These are phyloP conservation scores for Boletus fagicola DNA, from an alignment of 768 basidiomycete genomes.

Conservation along the genomic window DNA sequence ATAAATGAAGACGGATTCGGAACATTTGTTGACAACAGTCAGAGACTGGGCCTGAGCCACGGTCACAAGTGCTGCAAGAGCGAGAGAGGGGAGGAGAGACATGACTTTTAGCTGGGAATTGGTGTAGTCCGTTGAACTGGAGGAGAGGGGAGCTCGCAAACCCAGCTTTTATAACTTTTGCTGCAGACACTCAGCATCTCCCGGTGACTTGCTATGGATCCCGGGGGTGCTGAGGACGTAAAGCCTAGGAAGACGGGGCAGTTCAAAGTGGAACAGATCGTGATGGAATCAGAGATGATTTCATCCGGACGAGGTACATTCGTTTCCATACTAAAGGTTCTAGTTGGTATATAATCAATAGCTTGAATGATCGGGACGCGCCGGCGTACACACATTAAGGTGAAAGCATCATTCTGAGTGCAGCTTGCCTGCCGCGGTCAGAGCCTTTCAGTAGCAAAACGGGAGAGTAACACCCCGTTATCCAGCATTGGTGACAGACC, in stretches of 20 bases:
- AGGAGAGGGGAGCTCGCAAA: neutral
- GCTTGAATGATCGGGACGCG: neutral
- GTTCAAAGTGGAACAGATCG: neutral
- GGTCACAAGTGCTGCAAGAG: conserved; percentile 19
- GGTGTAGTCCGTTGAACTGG: conserved; percentile 1
- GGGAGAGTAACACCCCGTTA: too few relatives aligned
- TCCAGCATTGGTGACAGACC: too few relatives aligned
- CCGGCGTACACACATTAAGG: neutral
- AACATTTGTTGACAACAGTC: conserved; percentile 28
- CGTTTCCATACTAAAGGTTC: neutral
- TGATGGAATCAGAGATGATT: neutral
- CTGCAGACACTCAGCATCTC: neutral
- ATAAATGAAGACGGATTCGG: conserved; percentile 28
- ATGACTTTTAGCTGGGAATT: conserved; percentile 14
- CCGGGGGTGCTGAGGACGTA: neutral
- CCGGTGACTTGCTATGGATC: neutral
- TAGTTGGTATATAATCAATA: neutral
- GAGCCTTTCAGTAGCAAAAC: neutral
- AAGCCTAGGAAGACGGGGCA: neutral
- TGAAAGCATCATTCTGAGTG: neutral
- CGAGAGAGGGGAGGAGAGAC: conserved; percentile 19
- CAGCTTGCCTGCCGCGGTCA: neutral
- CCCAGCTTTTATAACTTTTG: conserved; percentile 16
- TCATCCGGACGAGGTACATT: neutral
- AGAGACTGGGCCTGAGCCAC: conserved; percentile 29